Conservation (phyloP, 306 rosid species). For the Senna tora region DNA sequence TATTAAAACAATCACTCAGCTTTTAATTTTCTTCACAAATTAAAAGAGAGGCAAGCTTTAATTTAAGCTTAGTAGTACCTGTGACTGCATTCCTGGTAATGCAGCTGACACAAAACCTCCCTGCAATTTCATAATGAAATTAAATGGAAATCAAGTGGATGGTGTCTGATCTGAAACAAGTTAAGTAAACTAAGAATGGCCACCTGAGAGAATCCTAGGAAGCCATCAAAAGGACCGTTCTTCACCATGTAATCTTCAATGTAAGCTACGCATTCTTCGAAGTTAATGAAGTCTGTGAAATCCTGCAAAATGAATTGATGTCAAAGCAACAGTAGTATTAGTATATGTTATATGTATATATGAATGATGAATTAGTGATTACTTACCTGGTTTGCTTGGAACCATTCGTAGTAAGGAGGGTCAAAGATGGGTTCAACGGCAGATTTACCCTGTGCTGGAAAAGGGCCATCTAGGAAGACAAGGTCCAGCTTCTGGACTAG, state of each 20-base stretch:
- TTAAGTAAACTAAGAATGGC: too few species aligned
- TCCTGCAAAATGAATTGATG: neutral
- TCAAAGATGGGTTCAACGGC: constrained; percentile 45
- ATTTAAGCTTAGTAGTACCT: constrained; percentile 34
- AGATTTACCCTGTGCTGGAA: constrained; percentile 52
- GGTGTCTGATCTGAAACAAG: too few species aligned
- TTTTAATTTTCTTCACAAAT: neutral
- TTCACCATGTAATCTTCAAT: constrained; percentile 60
- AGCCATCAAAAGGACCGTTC: constrained; percentile 64
- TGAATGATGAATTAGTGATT: too few species aligned
- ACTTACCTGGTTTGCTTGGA: constrained; percentile 52
- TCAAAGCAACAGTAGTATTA: too few species aligned
- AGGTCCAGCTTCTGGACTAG: constrained; percentile 50
- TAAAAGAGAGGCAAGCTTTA: neutral
- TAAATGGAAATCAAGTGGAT: too few species aligned
- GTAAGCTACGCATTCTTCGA: constrained; percentile 50
- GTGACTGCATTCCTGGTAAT: constrained; percentile 54
- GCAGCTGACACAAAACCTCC: constrained; percentile 54
- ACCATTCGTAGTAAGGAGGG: constrained; percentile 68
- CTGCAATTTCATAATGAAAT: neutral
- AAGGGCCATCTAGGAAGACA: constrained; percentile 49
- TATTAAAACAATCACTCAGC: neutral
- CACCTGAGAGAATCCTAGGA: constrained; percentile 51
- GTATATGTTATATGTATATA: too few species aligned
- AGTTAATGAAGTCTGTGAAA: constrained; percentile 29